Percentiles rank a stretch among this genome's conserved stretches.
These are phyloP conservation scores for Taiozyma sp. DNA, from an alignment of 1,139 yeast species.

Conservation along the genomic window DNA sequence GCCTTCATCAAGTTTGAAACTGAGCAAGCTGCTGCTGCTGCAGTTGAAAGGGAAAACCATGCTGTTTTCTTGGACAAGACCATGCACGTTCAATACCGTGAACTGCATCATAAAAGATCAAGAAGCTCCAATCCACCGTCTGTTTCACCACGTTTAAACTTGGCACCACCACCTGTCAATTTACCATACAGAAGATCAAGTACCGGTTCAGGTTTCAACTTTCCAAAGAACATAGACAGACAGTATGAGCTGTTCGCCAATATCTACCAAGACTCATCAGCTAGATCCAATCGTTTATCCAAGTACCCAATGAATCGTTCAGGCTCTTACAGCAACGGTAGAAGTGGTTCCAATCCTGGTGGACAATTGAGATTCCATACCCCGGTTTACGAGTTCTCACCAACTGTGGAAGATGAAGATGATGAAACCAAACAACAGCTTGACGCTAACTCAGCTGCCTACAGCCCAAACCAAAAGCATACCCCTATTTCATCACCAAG, in stretches of 20 bases:
- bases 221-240: conserved; percentile 11
- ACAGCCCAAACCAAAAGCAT: conserved; percentile 12
- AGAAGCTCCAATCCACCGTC: conserved; percentile 13
- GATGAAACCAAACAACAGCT: conserved; percentile 1
- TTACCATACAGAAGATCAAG: conserved; percentile 39
- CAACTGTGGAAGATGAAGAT: conserved; percentile 1
- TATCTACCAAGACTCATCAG: conserved; percentile 4
- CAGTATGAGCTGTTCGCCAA: conserved; percentile 10
- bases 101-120: conserved; percentile 38
- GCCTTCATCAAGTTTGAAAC: conserved; percentile 65
- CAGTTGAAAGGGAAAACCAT: conserved; percentile 80
- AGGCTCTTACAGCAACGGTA: conserved; percentile 19
- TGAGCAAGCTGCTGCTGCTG: conserved; percentile 77
- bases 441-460: neutral
- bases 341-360: neutral
- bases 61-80: conserved; percentile 67
- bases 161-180: conserved; percentile 77
- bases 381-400: conserved; percentile 6
- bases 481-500: conserved; percentile 23
- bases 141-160: conserved; percentile 38
- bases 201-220: conserved; percentile 24
- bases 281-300: conserved; percentile 6
- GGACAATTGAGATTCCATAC: conserved; percentile 6
- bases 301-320: conserved; percentile 14
- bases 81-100: conserved; percentile 81